phyloP scores from a whole-genome alignment of 768 basidiomycete genomes.

The Amanita subjunquillea region DNA sequence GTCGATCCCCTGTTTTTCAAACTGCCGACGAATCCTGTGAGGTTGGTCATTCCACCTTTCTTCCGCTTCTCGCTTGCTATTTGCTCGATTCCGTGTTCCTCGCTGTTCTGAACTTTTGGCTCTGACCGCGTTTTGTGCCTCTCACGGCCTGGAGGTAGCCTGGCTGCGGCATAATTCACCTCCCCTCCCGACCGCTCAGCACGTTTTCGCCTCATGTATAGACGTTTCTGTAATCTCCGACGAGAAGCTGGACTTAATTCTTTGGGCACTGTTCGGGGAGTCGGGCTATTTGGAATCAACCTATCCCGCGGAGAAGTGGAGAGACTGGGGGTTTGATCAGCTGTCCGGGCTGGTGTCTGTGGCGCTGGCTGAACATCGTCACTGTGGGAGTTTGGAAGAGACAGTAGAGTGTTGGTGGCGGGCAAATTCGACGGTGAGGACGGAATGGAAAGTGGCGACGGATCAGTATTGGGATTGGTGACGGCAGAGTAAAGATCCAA shows the following conservation, averaged over 20 bases:
- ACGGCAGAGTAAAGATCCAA: neutral
- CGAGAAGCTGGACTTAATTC: conserved; percentile 33
- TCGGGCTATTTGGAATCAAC: neutral
- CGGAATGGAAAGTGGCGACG: neutral
- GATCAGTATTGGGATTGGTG: neutral
- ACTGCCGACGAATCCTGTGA: conserved; percentile 31
- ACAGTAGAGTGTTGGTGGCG: neutral
- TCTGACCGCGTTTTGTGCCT: conserved; percentile 12
- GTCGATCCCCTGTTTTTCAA: conserved; percentile 35
- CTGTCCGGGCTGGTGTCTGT: neutral
- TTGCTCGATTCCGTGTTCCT: neutral
- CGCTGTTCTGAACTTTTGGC: neutral
- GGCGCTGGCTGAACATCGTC: neutral
- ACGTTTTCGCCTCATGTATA: conserved; percentile 66
- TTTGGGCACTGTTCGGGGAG: neutral
- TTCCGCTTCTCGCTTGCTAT: neutral
- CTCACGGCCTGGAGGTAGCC: conserved; percentile 27
- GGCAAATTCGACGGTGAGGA: neutral
- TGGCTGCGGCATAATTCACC: conserved; percentile 18
- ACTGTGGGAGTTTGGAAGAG: neutral
- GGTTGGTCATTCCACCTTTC: conserved; percentile 31
- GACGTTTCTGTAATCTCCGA: conserved; percentile 47
- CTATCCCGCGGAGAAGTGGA: neutral
- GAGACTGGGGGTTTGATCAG: neutral
- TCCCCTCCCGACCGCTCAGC: conserved; percentile 33